Evolutionary conservation across 805 yeast species (phyloP).

Genomic region (Lachancea nothofagi): DNA sequence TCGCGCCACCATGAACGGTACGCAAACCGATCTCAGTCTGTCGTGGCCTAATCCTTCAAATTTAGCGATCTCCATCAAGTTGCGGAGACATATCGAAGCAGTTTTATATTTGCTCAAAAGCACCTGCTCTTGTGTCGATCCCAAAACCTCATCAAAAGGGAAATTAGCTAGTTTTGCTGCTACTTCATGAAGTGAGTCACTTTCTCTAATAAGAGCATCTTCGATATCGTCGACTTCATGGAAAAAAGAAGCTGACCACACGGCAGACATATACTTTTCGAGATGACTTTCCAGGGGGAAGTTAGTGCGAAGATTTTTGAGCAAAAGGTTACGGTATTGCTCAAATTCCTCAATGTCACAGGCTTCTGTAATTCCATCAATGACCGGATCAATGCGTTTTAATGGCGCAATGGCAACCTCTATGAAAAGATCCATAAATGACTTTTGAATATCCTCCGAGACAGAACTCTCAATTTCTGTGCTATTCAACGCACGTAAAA

Average conservation of each 20-base stretch:
- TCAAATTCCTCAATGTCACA: slow-evolving; percentile 44
- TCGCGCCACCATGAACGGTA: slow-evolving; percentile 52
- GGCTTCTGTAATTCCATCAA: slow-evolving; percentile 36
- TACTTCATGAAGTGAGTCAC: slow-evolving; percentile 33
- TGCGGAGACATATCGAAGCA: slow-evolving; percentile 51
- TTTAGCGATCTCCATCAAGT: slow-evolving; percentile 42
- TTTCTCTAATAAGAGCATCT: slow-evolving; percentile 28
- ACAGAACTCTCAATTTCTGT: slow-evolving; percentile 1
- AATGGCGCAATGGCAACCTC: slow-evolving; percentile 29
- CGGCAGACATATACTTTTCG: slow-evolving; percentile 39
- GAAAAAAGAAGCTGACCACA: slow-evolving; percentile 57
- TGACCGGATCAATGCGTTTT: slow-evolving; percentile 21
- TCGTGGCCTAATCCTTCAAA: slow-evolving; percentile 17
- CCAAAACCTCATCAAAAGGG: slow-evolving; percentile 48
- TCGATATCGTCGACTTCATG: slow-evolving; percentile 57
- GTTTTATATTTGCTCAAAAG: slow-evolving; percentile 42
- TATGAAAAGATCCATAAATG: slow-evolving; percentile 26
- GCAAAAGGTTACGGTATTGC: slow-evolving; percentile 37
- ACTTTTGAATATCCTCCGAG: slow-evolving; percentile 9
- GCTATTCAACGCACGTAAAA: slow-evolving; percentile 12
- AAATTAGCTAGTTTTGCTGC: slow-evolving; percentile 37
- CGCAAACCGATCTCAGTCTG: slow-evolving; percentile 26
- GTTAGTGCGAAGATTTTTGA: slow-evolving; percentile 36
- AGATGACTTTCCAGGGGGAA: slow-evolving; percentile 33
- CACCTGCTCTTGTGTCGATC: slow-evolving; percentile 51